Base-by-base conservation (phyloP, 1,139 yeast species). In the Diutina pseudorugosa region DNA sequence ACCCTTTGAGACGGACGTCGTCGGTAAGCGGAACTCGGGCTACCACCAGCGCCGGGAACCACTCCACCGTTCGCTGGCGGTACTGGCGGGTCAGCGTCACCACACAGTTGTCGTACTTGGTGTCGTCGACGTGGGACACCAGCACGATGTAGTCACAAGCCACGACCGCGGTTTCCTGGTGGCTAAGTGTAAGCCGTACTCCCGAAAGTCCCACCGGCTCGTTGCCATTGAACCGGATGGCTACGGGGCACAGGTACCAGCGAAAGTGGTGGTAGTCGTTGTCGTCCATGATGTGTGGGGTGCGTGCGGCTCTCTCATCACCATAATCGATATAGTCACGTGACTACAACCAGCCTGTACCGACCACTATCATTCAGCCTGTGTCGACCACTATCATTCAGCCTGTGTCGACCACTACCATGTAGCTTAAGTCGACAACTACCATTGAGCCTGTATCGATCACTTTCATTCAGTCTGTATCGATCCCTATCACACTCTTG, bases 231-330 rank as follows among this genome's bases (percentile, higher is more conserved):
- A 43, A 43, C 8, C 47, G 47, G 11, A 43, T 14, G 11, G 47
- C 47, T 33, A 43, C 47, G 19, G 47, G 47, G n/a, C 47, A 43
- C 19, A 21, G 33, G 18, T 21, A 43, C 47, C 47, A 43, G 6
- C n/a, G 42, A n/a, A 40, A 40, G 42, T 40, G 19, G 36, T 30
- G 36, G 16, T 30, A 14, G 36, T 30, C 36, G 36, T 30, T 14
- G 36, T 30, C 36, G 36, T 30, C 36, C 36, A 30, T 30, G 1
- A 12, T 23, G 14, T 30, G 36, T 30, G 36, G 36, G 36, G 36
- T 30, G 36, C 36, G 36, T 30, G 36, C 36, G 36, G 36, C 36
- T 30, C n/a, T n/a, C n/a, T n/a, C n/a, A n/a, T n/a, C n/a, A n/a
- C n/a, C n/a, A n/a, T n/a, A n/a, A n/a, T n/a, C n/a, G n/a, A n/a